Conservation (phyloP, 495 filamentous ascomycete genomes). For the Penicillium egyptiacum region DNA sequence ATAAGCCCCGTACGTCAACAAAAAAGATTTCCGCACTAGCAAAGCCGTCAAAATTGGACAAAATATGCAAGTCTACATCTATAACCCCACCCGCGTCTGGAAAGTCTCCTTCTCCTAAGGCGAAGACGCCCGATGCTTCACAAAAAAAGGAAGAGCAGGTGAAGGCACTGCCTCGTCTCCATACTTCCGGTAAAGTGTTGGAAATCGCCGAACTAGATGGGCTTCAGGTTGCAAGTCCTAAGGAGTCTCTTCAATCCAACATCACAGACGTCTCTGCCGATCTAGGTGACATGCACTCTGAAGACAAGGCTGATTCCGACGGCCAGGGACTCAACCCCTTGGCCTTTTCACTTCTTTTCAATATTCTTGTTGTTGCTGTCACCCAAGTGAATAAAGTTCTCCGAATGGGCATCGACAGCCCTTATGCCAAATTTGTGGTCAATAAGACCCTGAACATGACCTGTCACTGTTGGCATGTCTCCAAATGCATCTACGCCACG, state of each 20-base stretch:
- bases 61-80: neutral
- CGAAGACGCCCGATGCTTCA: neutral
- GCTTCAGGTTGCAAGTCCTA: constrained; percentile 32
- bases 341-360: constrained; percentile 34
- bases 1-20: neutral
- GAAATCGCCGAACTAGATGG: constrained; percentile 47
- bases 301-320: constrained; percentile 14
- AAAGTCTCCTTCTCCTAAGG: neutral
- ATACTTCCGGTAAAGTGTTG: constrained; percentile 17
- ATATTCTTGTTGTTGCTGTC: constrained; percentile 34
- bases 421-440: constrained; percentile 30
- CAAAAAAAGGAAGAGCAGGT: constrained; percentile 10
- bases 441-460: constrained; percentile 37
- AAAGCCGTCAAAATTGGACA: constrained; percentile 6
- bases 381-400: constrained; percentile 31
- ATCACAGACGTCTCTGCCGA: constrained; percentile 26
- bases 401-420: constrained; percentile 27
- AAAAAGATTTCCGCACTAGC: constrained; percentile 6
- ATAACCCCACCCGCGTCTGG: neutral
- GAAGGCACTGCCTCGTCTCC: constrained; percentile 23
- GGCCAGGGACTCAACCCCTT: constrained; percentile 21
- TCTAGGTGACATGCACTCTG: constrained; percentile 18
- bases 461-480: constrained; percentile 40
- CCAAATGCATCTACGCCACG: constrained; percentile 26
- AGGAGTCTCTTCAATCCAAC: constrained; percentile 25